Evolutionary conservation across 306 rosid genomes (phyloP), one percentile per base, ranked within the genome.

Genomic region (Ormosia emarginata): DNA sequence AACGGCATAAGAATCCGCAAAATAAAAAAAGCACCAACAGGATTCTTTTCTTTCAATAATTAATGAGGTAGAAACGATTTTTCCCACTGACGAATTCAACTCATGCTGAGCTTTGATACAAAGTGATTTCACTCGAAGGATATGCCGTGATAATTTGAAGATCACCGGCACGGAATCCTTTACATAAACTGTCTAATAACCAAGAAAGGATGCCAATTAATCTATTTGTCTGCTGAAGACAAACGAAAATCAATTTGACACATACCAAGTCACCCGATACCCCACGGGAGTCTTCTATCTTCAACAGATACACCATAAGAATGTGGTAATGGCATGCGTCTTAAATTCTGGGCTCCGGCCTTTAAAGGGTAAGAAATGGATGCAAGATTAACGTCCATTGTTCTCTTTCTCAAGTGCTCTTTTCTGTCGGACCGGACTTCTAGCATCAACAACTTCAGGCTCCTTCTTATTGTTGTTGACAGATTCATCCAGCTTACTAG

Each of bases 341-440:
- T 53, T 15, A 49, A 32, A 18, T 32, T 53, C 32, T 55, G 13
- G 6, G n/a, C 8, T 29, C 50, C 30, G 9, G 57, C 65, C 6
- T 32, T 49, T 7, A 14, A 49, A 5, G 30, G 8, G 2, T 52
- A 71, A 43, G 43, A 67, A 43, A 10, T 44, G 18, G 12, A 10
- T n/a, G 55, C 32, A 70, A 67, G 24, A 40, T 87, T 47, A 93
- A 61, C 81, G 91, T 57, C 90, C 89, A 74, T 72, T 74, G 83
- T 96, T 96, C 90, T 96, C 99, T 85, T 96, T 96, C 85, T 92
- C 98, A 29, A 86, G 46, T 84, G 86, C 58, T 67, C 84, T 85
- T 49, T 68, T 90, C 64, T 52, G 90, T 70, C 75, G 72, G 29
- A 37, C 41, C 2, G 94, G 97, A 70, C 92, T 89, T 77, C 87